These are phyloP conservation scores for Suillus bovinus DNA, from an alignment of 768 basidiomycete species.

Conservation along the genomic window DNA sequence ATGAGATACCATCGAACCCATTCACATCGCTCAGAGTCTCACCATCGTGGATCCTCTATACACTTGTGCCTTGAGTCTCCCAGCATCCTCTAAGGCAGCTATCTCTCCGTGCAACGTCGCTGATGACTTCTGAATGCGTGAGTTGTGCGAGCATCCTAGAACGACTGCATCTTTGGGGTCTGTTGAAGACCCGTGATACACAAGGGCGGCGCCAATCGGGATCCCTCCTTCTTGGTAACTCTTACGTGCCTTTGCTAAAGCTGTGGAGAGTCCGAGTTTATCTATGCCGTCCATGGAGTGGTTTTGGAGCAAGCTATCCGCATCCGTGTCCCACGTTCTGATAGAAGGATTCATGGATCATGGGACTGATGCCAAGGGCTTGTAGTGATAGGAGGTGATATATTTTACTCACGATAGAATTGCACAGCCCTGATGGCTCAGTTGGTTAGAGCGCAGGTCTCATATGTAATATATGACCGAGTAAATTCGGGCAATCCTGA, in stretches of 20 bases:
- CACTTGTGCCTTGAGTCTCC: constrained; percentile 43
- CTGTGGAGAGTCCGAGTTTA: constrained; percentile 32
- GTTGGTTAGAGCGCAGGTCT: constrained; percentile 59
- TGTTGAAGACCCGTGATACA: constrained; percentile 27
- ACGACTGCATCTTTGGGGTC: constrained; percentile 21
- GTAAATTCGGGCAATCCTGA: constrained; percentile 44
- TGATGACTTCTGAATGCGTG: constrained; percentile 44
- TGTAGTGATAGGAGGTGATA: neutral
- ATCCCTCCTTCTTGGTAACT: constrained; percentile 55
- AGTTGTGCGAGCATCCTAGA: constrained; percentile 46
- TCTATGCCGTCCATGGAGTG: constrained; percentile 22
- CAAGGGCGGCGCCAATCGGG: constrained; percentile 60
- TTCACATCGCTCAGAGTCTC: constrained; percentile 15
- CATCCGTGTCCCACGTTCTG: neutral
- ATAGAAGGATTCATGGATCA: neutral
- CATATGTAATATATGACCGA: constrained; percentile 41
- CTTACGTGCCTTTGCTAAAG: constrained; percentile 43
- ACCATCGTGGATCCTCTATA: constrained; percentile 55
- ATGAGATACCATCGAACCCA: neutral
- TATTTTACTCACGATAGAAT: accelerated
- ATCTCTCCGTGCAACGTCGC: constrained; percentile 50
- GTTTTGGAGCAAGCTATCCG: neutral
- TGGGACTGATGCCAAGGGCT: neutral
- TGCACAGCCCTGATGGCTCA: constrained; percentile 42
- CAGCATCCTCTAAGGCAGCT: constrained; percentile 53